A percentile compares a stretch with the other conserved stretches of the same genome.
Conservation (phyloP, 2,329 filamentous ascomycete species). For the Polychaeton citri region DNA sequence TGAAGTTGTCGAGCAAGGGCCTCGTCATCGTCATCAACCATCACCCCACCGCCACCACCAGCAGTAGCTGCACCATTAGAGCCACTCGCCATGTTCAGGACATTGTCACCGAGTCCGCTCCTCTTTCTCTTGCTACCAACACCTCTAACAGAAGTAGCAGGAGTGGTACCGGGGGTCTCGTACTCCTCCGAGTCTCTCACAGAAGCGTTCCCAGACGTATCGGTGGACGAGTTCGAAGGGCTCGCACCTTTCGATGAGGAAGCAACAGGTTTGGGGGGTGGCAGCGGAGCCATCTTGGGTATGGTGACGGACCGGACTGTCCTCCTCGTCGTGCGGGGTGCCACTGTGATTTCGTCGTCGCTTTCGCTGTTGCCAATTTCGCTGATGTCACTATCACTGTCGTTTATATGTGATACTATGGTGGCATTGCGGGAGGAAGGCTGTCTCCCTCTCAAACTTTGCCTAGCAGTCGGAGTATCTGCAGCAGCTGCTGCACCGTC, state of each 20-base stretch:
- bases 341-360: not conserved
- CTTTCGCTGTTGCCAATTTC: too few relatives aligned
- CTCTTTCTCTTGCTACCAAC: constrained; percentile 19
- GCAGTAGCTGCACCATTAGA: too few relatives aligned
- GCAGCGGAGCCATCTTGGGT: not conserved
- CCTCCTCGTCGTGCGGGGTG: not conserved
- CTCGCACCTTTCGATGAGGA: not conserved
- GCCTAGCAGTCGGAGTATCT: too few relatives aligned
- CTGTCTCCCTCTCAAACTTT: too few relatives aligned
- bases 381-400: too few relatives aligned
- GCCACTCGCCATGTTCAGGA: too few relatives aligned
- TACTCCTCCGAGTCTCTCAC: constrained; percentile 35
- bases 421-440: too few relatives aligned
- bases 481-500: too few relatives aligned
- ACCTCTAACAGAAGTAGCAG: constrained; percentile 27
- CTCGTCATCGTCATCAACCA: constrained; percentile 17
- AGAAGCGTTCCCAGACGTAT: constrained; percentile 10
- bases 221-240: constrained; percentile 3
- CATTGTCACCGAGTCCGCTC: constrained; percentile 12
- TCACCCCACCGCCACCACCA: too few relatives aligned
- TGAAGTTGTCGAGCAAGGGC: constrained; percentile 20
- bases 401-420: too few relatives aligned
- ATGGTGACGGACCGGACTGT: not conserved
- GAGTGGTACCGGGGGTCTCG: constrained; percentile 52
- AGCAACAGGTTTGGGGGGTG: not conserved